Percentiles rank a stretch among this genome's conserved stretches.
phyloP scores from a whole-genome alignment of 345 rosid species.

The Salix brachista region DNA sequence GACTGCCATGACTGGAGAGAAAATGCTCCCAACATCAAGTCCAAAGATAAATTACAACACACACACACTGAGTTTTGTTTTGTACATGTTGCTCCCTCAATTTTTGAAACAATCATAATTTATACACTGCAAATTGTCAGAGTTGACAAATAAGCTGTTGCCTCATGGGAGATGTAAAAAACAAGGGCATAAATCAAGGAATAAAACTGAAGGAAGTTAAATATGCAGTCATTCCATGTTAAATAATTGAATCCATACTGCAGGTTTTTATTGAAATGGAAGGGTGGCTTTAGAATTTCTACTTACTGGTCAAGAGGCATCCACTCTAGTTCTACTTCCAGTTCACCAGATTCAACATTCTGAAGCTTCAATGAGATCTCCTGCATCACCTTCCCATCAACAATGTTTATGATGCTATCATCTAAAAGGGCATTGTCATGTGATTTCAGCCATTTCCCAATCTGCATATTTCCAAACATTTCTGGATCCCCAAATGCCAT shows the following conservation, averaged over 20 bases:
- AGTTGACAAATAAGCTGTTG: background rate
- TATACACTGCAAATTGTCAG: background rate
- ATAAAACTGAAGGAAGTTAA: background rate
- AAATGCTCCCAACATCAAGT: background rate
- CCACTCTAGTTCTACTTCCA: conserved; percentile 81
- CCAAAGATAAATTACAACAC: background rate
- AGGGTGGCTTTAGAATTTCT: background rate
- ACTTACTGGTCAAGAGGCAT: conserved; percentile 64
- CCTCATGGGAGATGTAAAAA: background rate
- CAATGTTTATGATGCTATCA: conserved; percentile 78
- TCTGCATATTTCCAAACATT: conserved; percentile 91
- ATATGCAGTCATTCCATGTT: background rate
- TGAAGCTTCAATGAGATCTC: conserved; percentile 71
- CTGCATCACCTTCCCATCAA: conserved; percentile 90
- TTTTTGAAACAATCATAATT: background rate
- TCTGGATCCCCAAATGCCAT: conserved; percentile 87
- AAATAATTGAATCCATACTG: background rate
- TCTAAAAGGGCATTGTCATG: conserved; percentile 78
- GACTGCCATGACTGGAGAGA: background rate
- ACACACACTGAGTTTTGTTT: background rate
- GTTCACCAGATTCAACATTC: conserved; percentile 88
- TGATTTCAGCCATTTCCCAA: conserved; percentile 91
- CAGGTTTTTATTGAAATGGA: conserved; percentile 8
- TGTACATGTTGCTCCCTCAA: background rate
- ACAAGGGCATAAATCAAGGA: background rate